Evolutionary conservation across 768 basidiomycete genomes (phyloP).

Genomic region (Auricularia auricula-judae): DNA sequence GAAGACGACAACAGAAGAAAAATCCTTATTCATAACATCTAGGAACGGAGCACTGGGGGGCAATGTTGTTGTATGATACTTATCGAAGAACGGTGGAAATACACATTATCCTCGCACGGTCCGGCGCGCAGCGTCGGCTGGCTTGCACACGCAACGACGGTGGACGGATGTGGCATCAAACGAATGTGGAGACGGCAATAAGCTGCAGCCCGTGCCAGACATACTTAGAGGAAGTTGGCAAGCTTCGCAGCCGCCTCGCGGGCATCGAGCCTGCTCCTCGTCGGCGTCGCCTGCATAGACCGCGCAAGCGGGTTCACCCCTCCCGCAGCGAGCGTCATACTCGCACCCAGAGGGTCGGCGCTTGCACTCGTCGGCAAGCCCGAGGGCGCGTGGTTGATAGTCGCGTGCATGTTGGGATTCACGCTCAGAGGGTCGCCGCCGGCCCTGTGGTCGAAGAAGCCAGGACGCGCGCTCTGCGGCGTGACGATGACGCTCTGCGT

Average conservation of each 20-base stretch:
- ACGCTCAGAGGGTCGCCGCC: not conserved
- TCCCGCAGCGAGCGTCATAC: slow-evolving; percentile 24
- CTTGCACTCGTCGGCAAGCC: not conserved
- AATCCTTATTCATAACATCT: too few relatives aligned
- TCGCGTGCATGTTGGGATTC: not conserved
- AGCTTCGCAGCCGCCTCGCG: slow-evolving; percentile 81
- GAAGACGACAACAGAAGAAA: too few relatives aligned
- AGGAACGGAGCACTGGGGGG: too few relatives aligned
- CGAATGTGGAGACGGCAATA: too few relatives aligned
- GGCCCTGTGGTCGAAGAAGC: not conserved
- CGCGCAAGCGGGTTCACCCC: slow-evolving; percentile 50
- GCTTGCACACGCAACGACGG: too few relatives aligned
- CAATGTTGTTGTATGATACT: too few relatives aligned
- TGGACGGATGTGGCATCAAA: too few relatives aligned
- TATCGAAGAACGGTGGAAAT: too few relatives aligned
- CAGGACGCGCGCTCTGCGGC: not conserved
- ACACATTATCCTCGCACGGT: too few relatives aligned
- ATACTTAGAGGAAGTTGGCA: slow-evolving; percentile 41
- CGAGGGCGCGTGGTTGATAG: not conserved
- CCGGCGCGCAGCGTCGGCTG: too few relatives aligned
- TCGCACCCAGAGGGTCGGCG: slow-evolving; percentile 19
- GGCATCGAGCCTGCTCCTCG: slow-evolving; percentile 68
- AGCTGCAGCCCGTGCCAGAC: too few relatives aligned
- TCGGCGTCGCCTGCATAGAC: slow-evolving; percentile 64
- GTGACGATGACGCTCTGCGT: not conserved